phyloP scores from a whole-genome alignment of 805 yeast species.

The Starmerella scarabaei region DNA sequence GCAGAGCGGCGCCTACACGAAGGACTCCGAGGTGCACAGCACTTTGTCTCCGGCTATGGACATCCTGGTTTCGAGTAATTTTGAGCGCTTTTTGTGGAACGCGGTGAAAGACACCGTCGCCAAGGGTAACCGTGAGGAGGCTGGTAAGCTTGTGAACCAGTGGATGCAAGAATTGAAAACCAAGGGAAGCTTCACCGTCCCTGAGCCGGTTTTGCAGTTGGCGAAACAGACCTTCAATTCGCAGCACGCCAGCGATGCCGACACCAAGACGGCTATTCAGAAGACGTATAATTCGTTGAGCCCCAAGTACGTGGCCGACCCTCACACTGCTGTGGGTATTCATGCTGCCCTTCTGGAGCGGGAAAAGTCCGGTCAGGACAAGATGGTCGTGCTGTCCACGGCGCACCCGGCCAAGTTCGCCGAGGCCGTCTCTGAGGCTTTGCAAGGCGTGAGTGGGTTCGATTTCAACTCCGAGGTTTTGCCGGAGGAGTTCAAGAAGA shows the following conservation, averaged over 20 bases:
- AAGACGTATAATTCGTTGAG: conserved; percentile 44
- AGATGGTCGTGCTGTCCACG: conserved; percentile 71
- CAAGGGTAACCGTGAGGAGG: conserved; percentile 39
- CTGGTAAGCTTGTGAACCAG: conserved; percentile 55
- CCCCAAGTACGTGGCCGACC: conserved; percentile 74
- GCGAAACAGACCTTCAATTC: conserved; percentile 65
- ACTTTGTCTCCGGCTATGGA: conserved; percentile 98
- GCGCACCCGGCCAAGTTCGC: conserved; percentile 99
- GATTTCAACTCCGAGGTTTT: conserved; percentile 78
- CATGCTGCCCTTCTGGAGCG: conserved; percentile 54
- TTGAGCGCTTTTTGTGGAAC: conserved; percentile 94
- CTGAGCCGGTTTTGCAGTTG: conserved; percentile 45
- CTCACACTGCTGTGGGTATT: conserved; percentile 94
- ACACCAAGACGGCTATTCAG: conserved; percentile 70
- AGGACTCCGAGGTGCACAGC: conserved; percentile 59
- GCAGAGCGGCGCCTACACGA: conserved; percentile 73
- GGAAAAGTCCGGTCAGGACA: conserved; percentile 28
- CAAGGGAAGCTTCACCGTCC: conserved; percentile 64
- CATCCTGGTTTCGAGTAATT: conserved; percentile 85
- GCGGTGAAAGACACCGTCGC: conserved; percentile 63
- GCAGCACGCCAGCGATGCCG: conserved; percentile 63
- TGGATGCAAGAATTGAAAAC: conserved; percentile 75
- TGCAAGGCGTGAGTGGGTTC: conserved; percentile 53
- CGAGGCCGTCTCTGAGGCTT: conserved; percentile 81
- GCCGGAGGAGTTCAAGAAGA: conserved; percentile 70